Base-by-base conservation (phyloP, 2,329 filamentous ascomycete genomes). In the Hirsutella thompsonii region DNA sequence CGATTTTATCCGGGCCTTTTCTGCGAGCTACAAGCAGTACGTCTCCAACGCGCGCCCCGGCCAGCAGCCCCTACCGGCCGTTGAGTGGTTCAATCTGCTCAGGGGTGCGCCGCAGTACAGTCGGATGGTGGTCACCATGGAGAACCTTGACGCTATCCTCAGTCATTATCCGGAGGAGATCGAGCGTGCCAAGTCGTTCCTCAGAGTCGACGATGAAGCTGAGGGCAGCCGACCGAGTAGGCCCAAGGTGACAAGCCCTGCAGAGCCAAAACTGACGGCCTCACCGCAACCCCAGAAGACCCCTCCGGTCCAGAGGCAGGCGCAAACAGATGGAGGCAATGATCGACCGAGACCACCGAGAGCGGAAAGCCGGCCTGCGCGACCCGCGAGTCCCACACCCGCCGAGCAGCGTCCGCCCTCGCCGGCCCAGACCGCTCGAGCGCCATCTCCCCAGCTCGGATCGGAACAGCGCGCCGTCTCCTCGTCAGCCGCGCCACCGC, bases 1-100 rank as follows among this genome's bases (percentile, higher is more conserved):
- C 47, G 72, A 76, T 41, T 71, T 74, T 40, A 63, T 76, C 23
- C 56, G 64, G 8, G 51, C 55, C 2, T 74, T 67, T 39, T 56
- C 62, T 2, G 52, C 51, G 1, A 59, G 63, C 1, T 76, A 64
- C 46, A 46, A 62, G 6, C 46, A 50, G 1, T 73, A 74, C 41
- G 58, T 67, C 20, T 41, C 50, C 2, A 47, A 49, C 3, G 42
- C 52, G 1, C 49, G 53, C 5, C 44, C 46, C 3, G 46, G 45
- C 2, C 49, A 51, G 19, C 50, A 56, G 19, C 46, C 58, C 0
- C 55, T 66, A 8, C 54, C 60, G 3, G 63, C 62, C 2, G 51
- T 67, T 3, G 52, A 67, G 20, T 74, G 66, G 61, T 69, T 53
- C 49, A 64, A 59, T 36, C 51, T 49, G 19, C 49, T 54, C 2